Evolutionary conservation across 1,284 basidiomycete genomes (phyloP), one percentile per base, ranked within the genome.

Genomic region (Sanguinoderma infundibulare): DNA sequence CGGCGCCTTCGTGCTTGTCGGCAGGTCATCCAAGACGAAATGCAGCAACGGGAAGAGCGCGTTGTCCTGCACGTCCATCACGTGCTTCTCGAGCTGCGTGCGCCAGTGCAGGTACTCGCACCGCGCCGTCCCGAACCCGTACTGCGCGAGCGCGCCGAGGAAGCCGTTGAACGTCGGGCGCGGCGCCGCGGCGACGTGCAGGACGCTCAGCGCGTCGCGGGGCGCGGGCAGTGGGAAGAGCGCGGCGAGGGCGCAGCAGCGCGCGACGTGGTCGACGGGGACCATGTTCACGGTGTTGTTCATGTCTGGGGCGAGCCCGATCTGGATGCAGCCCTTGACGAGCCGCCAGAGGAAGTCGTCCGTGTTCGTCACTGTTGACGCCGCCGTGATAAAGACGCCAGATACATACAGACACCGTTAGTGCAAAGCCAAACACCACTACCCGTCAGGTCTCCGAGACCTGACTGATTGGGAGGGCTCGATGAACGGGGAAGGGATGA

Each of bases 291-390:
- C 86, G 3, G 94, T 92, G 78, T 99, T 99, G 82, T 98, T 95
- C 77, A 99, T 98, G 74, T 99, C 94, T 1, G 98, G 98, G 2
- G 96, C 89, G 46, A 96, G 85, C 2, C 97, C 97, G 6, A 99
- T 89, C 76, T 99, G 98, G 51, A 98, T 85, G 74, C 96, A 98
- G 26, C 98, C 98, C 78, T 99, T 99, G 74, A 98, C 94, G 74
- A 99, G 82, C 22, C 98, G 88, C 96, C 97, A 98, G 59, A 99
- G 86, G 78, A 99, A 99, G 77, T 99, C 98, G 71, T 99, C 98
- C 38, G 98, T 99, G 78, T 99, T 99, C 30, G 96, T 98, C 2
- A 98, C 96, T 89, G 66, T 12, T 42, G 5, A 20, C 10, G 32
- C 50, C 32, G 15, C 15, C 8, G 47, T n/a, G 28, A 34, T n/a